Evolutionary conservation across 192 early-diverging fungal genomes (phyloP), one percentile per base, ranked within the genome.

Genomic region (Coemansia sp.): DNA sequence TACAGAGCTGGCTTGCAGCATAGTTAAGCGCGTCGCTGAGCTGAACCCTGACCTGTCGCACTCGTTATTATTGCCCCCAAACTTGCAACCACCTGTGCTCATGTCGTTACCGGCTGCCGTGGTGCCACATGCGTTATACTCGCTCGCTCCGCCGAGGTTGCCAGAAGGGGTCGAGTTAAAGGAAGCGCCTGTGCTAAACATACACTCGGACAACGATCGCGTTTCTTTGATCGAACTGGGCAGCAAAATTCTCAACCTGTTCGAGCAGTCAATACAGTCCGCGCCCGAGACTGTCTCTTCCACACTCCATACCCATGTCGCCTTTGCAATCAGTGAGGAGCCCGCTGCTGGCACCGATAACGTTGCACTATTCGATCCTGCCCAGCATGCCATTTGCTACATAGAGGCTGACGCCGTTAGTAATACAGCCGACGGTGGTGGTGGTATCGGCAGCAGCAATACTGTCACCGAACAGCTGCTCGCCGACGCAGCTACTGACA

Each of bases 1-100:
- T 46, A 55, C 50, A 22, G 72, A 72, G 11, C 11, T 71, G 46
- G 80, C 76, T 7, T 19, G 9, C 1, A 39, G 22, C 1, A 64
- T 75, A 29, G 62, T 44, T 24, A 45, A 40, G 8, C 31, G 40
- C 9, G 68, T 61, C 13, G 29, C 61, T 1, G 27, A 20, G 3
- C 36, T 53, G 22, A 61, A 44, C 36, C 71, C 39, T 1, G 67
- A 65, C 40, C 13, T 63, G 27, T 40, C 67, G 13, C 17, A 39
- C 7, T 55, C 27, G 46, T 50, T 77, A 12, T 40, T n/a, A 34
- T 32, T 61, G n/a, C 29, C 36, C 24, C 59, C 59, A 13, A 17
- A 19, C 36, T 15, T 65, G 55, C 31, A n/a, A 1, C 55, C 29
- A n/a, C 55, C 55, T 9, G 29, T 32, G 5, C 55, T 34, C 7